These are phyloP conservation scores for Malus hybrid DNA, from an alignment of 331 rosid genomes.

Conservation along the genomic window DNA sequence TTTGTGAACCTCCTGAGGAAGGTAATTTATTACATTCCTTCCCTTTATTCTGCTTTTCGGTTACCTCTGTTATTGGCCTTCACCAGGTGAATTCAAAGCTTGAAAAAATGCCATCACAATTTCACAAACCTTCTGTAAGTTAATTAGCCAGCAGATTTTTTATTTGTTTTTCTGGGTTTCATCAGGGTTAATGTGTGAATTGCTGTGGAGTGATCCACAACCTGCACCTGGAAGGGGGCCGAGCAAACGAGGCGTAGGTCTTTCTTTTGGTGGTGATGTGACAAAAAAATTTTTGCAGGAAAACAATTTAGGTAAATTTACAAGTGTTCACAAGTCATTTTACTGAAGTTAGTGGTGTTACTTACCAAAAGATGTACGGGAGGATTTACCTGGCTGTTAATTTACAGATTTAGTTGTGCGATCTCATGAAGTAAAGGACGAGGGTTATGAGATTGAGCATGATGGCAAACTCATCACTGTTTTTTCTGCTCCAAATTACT, in stretches of 20 bases:
- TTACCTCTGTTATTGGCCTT: neutral
- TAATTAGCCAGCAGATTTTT: conserved; percentile 1
- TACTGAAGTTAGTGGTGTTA: neutral
- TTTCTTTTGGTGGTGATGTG: conserved; percentile 84
- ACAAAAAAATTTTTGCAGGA: conserved; percentile 82
- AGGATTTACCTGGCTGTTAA: conserved; percentile 16
- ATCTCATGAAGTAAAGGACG: conserved; percentile 98
- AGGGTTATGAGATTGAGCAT: conserved; percentile 95
- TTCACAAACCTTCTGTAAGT: neutral
- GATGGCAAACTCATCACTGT: conserved; percentile 97
- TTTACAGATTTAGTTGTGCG: conserved; percentile 84
- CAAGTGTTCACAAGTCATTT: neutral
- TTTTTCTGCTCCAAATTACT: conserved; percentile 98
- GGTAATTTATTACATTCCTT: conserved; percentile 32
- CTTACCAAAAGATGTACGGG: neutral
- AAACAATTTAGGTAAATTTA: conserved; percentile 65
- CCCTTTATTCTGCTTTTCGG: neutral
- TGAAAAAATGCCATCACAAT: neutral
- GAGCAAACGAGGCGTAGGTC: conserved; percentile 98
- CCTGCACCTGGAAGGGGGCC: conserved; percentile 94
- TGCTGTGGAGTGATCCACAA: conserved; percentile 99
- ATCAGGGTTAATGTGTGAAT: conserved; percentile 93
- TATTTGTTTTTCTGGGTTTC: conserved; percentile 7
- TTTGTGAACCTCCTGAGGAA: conserved; percentile 99
- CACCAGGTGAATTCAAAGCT: neutral